These are phyloP conservation scores for Metschnikowia shivogae DNA, from an alignment of 805 yeast species.

Conservation along the genomic window DNA sequence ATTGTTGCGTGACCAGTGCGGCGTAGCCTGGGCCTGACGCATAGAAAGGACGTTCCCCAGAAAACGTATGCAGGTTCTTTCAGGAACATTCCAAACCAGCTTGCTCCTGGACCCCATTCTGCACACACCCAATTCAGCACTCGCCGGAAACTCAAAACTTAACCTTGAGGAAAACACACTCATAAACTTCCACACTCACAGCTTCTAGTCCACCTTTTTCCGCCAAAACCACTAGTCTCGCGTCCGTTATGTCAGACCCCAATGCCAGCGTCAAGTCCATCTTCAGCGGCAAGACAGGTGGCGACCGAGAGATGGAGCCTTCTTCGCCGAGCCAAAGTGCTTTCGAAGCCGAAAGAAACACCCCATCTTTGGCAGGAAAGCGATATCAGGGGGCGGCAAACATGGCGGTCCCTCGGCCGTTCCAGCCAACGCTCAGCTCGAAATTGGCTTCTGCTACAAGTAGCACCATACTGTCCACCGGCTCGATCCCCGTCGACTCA, in stretches of 20 bases:
- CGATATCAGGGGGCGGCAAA: background rate
- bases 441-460: background rate
- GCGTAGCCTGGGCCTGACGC: conserved; percentile 1
- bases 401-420: background rate
- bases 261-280: conserved; percentile 40
- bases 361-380: background rate
- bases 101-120: background rate
- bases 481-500: background rate
- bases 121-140: background rate
- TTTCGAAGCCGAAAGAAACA: background rate
- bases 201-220: background rate
- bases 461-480: conserved; percentile 1
- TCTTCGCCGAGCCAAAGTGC: background rate
- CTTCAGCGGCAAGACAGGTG: conserved; percentile 26
- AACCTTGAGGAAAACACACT: too few relatives aligned
- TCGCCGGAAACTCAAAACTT: too few relatives aligned
- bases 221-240: background rate
- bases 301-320: background rate
- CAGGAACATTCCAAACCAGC: background rate
- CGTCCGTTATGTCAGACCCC: conserved; percentile 35
- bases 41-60: background rate
- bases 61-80: background rate
- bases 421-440: background rate
- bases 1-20: background rate
- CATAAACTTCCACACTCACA: too few relatives aligned